Evolutionary conservation across 768 basidiomycete genomes (phyloP).

Genomic region (Antrodiella citrinella): DNA sequence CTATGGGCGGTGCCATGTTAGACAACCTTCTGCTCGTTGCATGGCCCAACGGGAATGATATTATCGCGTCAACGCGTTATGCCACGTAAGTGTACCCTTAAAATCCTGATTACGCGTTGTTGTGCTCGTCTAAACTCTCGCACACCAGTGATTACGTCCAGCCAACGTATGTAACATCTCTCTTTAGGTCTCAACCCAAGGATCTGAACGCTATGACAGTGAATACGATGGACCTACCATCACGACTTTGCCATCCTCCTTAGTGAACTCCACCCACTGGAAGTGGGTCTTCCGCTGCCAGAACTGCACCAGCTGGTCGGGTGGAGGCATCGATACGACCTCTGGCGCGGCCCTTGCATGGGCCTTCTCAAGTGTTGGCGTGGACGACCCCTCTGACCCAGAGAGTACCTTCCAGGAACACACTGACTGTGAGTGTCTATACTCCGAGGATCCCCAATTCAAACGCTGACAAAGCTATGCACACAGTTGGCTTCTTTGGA

Average conservation of each 20-base stretch:
- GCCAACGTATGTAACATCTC: slow-evolving; percentile 32
- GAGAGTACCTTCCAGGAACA: slow-evolving; percentile 47
- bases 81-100: slow-evolving; percentile 37
- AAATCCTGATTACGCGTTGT: not conserved
- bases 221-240: slow-evolving; percentile 42
- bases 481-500: slow-evolving; percentile 56
- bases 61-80: slow-evolving; percentile 45
- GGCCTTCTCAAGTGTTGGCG: slow-evolving; percentile 35
- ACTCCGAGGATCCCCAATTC: not conserved
- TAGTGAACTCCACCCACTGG: slow-evolving; percentile 54
- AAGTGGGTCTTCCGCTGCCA: slow-evolving; percentile 64
- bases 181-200: too few species aligned
- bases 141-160: slow-evolving; percentile 38
- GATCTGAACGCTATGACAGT: too few species aligned
- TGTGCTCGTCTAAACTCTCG: not conserved
- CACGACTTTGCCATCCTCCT: slow-evolving; percentile 41
- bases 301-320: slow-evolving; percentile 47
- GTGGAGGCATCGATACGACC: slow-evolving; percentile 27
- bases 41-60: slow-evolving; percentile 46
- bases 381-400: slow-evolving; percentile 43
- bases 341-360: slow-evolving; percentile 40
- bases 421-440: slow-evolving; percentile 41
- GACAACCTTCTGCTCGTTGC: slow-evolving; percentile 49
- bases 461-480: not conserved
- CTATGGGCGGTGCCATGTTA: slow-evolving; percentile 48